Base-by-base conservation (phyloP, 257 asterid species). In the Buddleja alternifolia region DNA sequence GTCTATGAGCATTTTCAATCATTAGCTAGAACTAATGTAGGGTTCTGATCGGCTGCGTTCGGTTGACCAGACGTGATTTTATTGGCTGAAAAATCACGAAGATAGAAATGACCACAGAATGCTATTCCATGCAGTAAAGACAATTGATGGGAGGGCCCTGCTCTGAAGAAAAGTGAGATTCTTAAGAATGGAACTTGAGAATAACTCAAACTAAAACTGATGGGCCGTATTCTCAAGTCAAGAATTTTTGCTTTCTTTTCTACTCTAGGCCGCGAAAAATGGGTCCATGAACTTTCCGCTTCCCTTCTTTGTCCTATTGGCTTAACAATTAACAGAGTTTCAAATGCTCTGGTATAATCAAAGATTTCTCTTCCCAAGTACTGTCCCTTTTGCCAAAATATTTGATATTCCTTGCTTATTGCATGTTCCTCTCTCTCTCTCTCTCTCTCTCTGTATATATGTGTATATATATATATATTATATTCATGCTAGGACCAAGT, bases 211-310 rank as follows among this genome's bases (percentile, higher is more conserved):
- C 60, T 62, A 77, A 65, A 73, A 79, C 75, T 68, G 66, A 59
- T 75, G 70, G 73, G 75, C 62, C 68, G 70, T 77, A 77, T 85
- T 78, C 75, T 52, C 84, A 75, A 74, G 90, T 71, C 83, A 84
- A 74, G 90, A 77, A 78, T 73, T 73, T 73, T 47, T 54, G 32
- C 77, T 60, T 72, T 80, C 78, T 74, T 78, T 80, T 50, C 75
- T 71, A 60, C 65, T 81, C 53, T 25, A 80, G 81, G 78, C 88
- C 85, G 75, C 85, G 19, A 77, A 80, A 72, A 80, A 77, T 83
- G 88, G 83, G 79, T 83, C 83, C 47, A 8, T 71, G 56, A 67
- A 10, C 55, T 70, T 60, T 41, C 40, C 20, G 19, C 42, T 52
- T 51, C 17, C 19, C 8, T 37, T 69, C 36, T 46, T 59, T 29